Evolutionary conservation across 2,329 filamentous ascomycete species (phyloP).

Genomic region (Paradendryphiella salina): DNA sequence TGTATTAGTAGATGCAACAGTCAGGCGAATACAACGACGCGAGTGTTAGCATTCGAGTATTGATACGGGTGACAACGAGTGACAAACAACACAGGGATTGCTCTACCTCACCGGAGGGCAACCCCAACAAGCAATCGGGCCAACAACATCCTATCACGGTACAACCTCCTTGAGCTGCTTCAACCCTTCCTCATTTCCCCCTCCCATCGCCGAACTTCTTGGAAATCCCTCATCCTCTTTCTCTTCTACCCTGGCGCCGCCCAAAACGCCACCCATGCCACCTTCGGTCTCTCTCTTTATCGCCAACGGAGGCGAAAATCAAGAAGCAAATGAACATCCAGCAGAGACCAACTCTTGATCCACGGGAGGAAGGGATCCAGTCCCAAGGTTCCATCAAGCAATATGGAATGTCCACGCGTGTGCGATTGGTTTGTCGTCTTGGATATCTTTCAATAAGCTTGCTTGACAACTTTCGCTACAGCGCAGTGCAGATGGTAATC

Average conservation of each 20-base stretch:
- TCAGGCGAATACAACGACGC: neutral
- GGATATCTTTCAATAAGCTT: too few relatives aligned
- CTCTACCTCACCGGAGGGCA: constrained; percentile 6
- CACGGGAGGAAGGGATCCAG: too few relatives aligned
- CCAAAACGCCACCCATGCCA: neutral
- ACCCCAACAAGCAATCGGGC: neutral
- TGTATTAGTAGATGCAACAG: neutral
- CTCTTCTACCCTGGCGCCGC: neutral
- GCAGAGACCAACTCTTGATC: neutral
- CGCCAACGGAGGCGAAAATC: constrained; percentile 49
- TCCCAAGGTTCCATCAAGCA: too few relatives aligned
- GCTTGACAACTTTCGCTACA: too few relatives aligned
- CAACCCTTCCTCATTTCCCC: constrained; percentile 10
- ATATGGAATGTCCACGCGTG: too few relatives aligned
- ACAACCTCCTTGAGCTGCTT: constrained; percentile 11
- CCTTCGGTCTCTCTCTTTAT: constrained; percentile 12
- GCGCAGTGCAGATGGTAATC: too few relatives aligned
- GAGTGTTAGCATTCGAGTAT: neutral
- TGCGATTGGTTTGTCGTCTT: too few relatives aligned
- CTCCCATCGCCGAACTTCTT: neutral
- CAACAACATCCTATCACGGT: neutral
- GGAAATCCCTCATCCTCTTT: constrained; percentile 5
- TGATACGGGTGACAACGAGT: neutral
- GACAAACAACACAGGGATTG: neutral
- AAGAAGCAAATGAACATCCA: constrained; percentile 63